Base-by-base conservation (phyloP, 106 monocot genomes). In the Triglochin maritima region DNA sequence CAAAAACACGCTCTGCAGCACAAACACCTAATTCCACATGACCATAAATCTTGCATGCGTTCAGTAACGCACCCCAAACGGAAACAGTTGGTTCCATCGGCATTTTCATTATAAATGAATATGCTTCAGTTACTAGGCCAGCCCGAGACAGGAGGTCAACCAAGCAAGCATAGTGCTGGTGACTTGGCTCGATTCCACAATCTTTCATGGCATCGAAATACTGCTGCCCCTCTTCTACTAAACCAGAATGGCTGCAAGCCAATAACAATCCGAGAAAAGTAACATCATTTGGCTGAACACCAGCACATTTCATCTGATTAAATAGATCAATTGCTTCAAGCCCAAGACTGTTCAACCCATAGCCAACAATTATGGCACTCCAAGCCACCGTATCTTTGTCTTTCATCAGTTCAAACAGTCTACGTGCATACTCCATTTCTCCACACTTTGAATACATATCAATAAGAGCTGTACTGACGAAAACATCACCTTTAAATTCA, bases 401-500 rank as follows among this genome's bases (percentile, higher is more conserved):
- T 2, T 50, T 2, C 44, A 88, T 81, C 2, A 61, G 44, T 3
- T 84, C 71, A 63, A 93, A 93, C 2, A 81, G 53, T 6, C n/a
- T 51, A 46, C 54, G 81, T 9, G 93, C 88, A 57, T 13, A 53
- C 16, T 57, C 68, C 14, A 93, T 64, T 47, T 72, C 77, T 15
- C 93, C 88, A 58, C 85, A 86, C 74, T 93, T 93, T 9, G 88
- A 66, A 64, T 76, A 80, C 93, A 93, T 88, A 47, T 88, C 88
- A 5, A 93, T 81, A 3, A 93, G 61, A n/a, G 92, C 83, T 4
- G 90, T 87, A 9, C 82, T 84, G 9, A 91, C 85, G 68, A 88
- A 83, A 4, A 76, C 47, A 55, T 88, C 83, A 45, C 76, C 69
- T 17, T 68, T 76, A 43, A 73, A 78, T 51, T 78, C 79, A 50